Percentiles rank a stretch among this genome's conserved stretches.
These are phyloP conservation scores for Candida morakotiae DNA, from an alignment of 805 yeast genomes.

Conservation along the genomic window DNA sequence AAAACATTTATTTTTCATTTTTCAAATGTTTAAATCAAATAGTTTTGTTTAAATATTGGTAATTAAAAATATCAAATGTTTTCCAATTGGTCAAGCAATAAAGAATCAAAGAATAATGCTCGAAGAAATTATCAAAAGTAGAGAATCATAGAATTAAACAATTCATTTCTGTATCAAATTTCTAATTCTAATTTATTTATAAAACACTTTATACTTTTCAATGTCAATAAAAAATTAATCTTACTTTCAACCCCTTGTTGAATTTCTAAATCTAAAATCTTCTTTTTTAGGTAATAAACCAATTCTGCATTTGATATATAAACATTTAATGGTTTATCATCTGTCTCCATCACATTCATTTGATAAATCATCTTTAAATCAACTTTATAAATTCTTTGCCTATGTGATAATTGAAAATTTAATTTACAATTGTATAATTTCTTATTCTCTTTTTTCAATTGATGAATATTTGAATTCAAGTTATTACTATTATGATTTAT, in stretches of 20 bases:
- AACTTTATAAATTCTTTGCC: conserved; percentile 4
- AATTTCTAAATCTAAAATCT: conserved; percentile 7
- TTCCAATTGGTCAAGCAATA: too few relatives aligned
- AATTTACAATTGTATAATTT: conserved; percentile 12
- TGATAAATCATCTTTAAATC: conserved; percentile 9
- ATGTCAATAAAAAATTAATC: conserved; percentile 9
- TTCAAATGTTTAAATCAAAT: too few relatives aligned
- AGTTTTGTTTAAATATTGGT: too few relatives aligned
- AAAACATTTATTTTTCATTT: too few relatives aligned
- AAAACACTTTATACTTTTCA: conserved; percentile 10
- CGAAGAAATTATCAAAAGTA: too few relatives aligned
- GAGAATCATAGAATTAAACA: too few relatives aligned
- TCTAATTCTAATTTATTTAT: conserved; percentile 14
- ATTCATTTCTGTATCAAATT: too few relatives aligned
- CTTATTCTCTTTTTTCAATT: neutral
- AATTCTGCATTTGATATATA: conserved; percentile 12
- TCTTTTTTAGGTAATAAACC: conserved; percentile 11
- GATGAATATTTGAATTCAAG: neutral
- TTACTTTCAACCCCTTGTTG: conserved; percentile 10
- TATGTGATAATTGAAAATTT: conserved; percentile 7
- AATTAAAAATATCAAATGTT: too few relatives aligned
- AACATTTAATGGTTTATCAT: conserved; percentile 6
- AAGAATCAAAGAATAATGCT: too few relatives aligned
- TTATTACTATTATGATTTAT: neutral
- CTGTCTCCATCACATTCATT: neutral